A percentile compares a stretch with the other conserved stretches of the same genome.
These are phyloP conservation scores for Pistacia integerrima DNA, from an alignment of 345 rosid genomes.

Conservation along the genomic window DNA sequence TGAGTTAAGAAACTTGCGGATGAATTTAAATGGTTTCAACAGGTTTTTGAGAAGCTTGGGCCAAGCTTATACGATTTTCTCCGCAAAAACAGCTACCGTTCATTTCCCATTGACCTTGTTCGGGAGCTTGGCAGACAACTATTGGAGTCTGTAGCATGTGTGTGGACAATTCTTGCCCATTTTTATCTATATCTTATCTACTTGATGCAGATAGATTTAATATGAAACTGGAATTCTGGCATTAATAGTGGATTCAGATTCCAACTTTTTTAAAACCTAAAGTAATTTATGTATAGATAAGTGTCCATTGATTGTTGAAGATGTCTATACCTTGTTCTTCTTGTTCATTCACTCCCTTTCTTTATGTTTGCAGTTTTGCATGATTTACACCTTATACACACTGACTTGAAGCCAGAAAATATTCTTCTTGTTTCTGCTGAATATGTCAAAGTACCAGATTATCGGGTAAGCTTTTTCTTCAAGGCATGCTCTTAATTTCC, in stretches of 20 bases:
- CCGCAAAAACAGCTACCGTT: conserved; percentile 97
- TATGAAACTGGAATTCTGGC: conserved; percentile 11
- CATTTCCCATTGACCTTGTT: conserved; percentile 98
- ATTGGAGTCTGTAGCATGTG: conserved; percentile 99
- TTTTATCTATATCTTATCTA: conserved; percentile 44
- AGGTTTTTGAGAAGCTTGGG: conserved; percentile 99
- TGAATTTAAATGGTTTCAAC: conserved; percentile 89
- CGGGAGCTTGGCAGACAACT: conserved; percentile 99
- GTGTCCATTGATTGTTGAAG: conserved; percentile 9
- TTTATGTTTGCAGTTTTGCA: conserved; percentile 68
- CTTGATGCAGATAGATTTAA: conserved; percentile 24
- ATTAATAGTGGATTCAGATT: conserved; percentile 14
- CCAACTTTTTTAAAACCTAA: neutral
- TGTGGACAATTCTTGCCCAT: conserved; percentile 71
- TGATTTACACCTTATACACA: conserved; percentile 72
- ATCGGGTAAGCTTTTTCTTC: conserved; percentile 45
- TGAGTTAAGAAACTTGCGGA: conserved; percentile 79
- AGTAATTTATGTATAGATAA: conserved; percentile 11
- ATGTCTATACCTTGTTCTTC: conserved; percentile 19
- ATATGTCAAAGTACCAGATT: conserved; percentile 74
- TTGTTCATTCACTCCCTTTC: conserved; percentile 8
- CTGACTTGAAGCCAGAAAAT: conserved; percentile 88
- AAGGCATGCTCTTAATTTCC: conserved; percentile 2
- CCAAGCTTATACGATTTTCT: conserved; percentile 99
- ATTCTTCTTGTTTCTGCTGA: conserved; percentile 78